Conservation (phyloP, 306 rosid genomes). For the Corylus americana region DNA sequence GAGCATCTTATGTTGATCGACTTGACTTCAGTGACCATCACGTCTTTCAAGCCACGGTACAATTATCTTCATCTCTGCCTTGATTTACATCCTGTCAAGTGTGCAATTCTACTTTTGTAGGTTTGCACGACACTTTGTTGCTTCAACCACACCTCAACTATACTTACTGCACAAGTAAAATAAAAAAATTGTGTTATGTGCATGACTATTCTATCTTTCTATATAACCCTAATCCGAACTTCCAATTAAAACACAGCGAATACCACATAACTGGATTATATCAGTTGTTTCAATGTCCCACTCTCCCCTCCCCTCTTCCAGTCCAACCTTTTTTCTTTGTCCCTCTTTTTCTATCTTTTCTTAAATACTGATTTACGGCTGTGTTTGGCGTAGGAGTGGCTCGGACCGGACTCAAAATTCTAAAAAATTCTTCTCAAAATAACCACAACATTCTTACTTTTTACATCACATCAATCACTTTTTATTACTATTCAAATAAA, state of each 20-base stretch:
- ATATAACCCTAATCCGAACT: background rate
- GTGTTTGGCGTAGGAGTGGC: too few relatives aligned
- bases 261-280: background rate
- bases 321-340: background rate
- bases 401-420: too few relatives aligned
- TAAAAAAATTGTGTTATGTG: background rate
- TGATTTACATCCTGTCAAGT: background rate
- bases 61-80: constrained; percentile 9
- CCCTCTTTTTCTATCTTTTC: constrained; percentile 7
- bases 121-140: background rate
- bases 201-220: background rate
- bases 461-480: too few relatives aligned
- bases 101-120: background rate
- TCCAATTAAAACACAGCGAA: background rate
- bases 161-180: background rate
- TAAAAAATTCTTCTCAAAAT: too few relatives aligned
- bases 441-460: too few relatives aligned
- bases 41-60: constrained; percentile 58
- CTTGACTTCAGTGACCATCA: constrained; percentile 88
- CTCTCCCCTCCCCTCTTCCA: background rate
- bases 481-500: too few relatives aligned
- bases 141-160: background rate
- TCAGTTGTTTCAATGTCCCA: background rate
- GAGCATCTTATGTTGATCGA: constrained; percentile 63
- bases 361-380: background rate